These are phyloP conservation scores for Kingdonia uniflora DNA, from an alignment of 164 flowering plant genomes.

Conservation along the genomic window DNA sequence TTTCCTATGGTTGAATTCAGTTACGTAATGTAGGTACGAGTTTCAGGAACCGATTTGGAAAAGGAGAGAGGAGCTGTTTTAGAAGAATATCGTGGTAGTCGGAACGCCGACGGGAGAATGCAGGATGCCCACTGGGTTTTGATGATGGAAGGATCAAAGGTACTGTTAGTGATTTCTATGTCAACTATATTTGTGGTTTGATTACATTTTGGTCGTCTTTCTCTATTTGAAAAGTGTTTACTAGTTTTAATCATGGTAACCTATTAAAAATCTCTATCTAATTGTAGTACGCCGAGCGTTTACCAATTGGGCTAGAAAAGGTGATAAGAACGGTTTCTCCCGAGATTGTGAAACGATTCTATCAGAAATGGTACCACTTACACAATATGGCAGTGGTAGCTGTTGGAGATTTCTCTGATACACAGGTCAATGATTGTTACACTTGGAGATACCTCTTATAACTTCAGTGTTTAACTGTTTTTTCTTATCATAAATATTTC, in stretches of 20 bases:
- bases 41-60: constrained; percentile 72
- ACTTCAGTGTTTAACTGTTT: not conserved
- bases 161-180: constrained; percentile 10
- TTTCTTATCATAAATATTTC: not conserved
- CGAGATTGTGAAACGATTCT: constrained; percentile 66
- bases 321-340: constrained; percentile 73
- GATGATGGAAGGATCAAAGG: constrained; percentile 96
- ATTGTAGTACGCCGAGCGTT: constrained; percentile 89
- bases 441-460: constrained; percentile 1
- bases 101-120: constrained; percentile 91
- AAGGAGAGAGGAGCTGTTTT: constrained; percentile 95
- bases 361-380: constrained; percentile 79
- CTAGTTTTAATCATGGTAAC: not conserved
- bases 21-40: constrained; percentile 49
- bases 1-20: not conserved
- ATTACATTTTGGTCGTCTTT: too few relatives aligned
- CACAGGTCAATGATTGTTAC: constrained; percentile 41
- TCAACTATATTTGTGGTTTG: not conserved
- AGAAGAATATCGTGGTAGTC: constrained; percentile 78
- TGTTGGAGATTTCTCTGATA: constrained; percentile 92
- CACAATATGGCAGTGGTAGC: constrained; percentile 90
- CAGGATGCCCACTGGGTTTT: constrained; percentile 88
- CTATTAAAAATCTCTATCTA: constrained; percentile 8
- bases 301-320: constrained; percentile 88
- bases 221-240: not conserved